These are phyloP conservation scores for Podaxis mareebaensis DNA, from an alignment of 768 basidiomycete genomes.

Conservation along the genomic window DNA sequence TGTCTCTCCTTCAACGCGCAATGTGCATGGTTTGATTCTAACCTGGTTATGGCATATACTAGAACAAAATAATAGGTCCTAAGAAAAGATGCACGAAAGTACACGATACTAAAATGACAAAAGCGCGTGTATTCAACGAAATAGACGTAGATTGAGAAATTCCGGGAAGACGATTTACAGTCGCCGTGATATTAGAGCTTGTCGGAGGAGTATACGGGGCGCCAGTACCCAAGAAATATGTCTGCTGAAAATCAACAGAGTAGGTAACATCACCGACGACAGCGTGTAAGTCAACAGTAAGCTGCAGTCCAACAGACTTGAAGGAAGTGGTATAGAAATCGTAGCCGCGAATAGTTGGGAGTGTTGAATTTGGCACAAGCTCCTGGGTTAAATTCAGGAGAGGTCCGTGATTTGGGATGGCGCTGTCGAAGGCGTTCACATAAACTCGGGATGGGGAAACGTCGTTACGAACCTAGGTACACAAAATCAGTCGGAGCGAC, in stretches of 20 bases:
- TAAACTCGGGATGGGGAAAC: conserved; percentile 19
- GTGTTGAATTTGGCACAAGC: conserved; percentile 15
- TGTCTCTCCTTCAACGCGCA: not conserved
- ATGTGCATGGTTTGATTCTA: too few relatives aligned
- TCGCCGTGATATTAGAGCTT: not conserved
- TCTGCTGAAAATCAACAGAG: conserved; percentile 20
- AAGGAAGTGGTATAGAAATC: conserved; percentile 17
- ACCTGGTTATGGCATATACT: not conserved
- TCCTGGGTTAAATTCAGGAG: conserved; percentile 11
- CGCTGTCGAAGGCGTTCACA: conserved; percentile 19
- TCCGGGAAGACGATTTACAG: not conserved
- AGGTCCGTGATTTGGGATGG: conserved; percentile 12
- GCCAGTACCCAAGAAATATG: conserved; percentile 17
- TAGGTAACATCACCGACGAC: conserved; percentile 14
- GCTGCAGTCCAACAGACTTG: conserved; percentile 13
- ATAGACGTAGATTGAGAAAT: not conserved
- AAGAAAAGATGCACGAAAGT: not conserved
- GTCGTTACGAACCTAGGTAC: conserved; percentile 11
- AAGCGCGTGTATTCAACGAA: not conserved
- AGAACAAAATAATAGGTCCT: not conserved
- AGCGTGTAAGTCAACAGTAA: conserved; percentile 20
- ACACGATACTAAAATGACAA: not conserved
- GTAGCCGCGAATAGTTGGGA: conserved; percentile 16
- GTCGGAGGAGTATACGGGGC: conserved; percentile 18
- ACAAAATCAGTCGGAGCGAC: not conserved